Percentiles rank a stretch among this genome's conserved stretches.
These are phyloP conservation scores for Rhynchosporium graminicola DNA, from an alignment of 2,329 filamentous ascomycete genomes.

Conservation along the genomic window DNA sequence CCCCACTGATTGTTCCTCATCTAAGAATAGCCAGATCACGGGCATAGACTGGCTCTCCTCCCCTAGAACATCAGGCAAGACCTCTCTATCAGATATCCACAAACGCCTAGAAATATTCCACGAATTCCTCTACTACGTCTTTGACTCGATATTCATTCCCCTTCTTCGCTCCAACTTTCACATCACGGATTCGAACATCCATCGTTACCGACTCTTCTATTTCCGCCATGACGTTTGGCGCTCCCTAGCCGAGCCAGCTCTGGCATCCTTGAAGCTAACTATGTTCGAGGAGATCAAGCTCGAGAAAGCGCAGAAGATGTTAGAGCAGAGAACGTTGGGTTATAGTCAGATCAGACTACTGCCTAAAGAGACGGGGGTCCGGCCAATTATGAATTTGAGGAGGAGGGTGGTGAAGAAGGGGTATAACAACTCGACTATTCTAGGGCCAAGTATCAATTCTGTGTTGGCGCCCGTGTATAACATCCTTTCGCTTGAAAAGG, in stretches of 20 bases:
- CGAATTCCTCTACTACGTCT: slow-evolving; percentile 88
- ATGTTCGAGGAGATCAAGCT: slow-evolving; percentile 79
- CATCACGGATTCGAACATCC: slow-evolving; percentile 82
- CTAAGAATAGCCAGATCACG: slow-evolving; percentile 54
- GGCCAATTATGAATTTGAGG: slow-evolving; percentile 86
- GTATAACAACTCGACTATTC: slow-evolving; percentile 48
- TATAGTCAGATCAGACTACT: slow-evolving; percentile 79
- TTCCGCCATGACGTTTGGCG: slow-evolving; percentile 95
- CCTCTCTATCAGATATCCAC: slow-evolving; percentile 67
- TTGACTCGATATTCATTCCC: slow-evolving; percentile 89
- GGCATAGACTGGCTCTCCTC: slow-evolving; percentile 73
- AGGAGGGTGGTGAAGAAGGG: slow-evolving; percentile 58
- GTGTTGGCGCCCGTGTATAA: slow-evolving; percentile 74
- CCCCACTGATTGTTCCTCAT: background rate
- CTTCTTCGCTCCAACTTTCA: slow-evolving; percentile 88
- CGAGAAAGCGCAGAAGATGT: slow-evolving; percentile 55
- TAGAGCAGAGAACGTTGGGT: slow-evolving; percentile 67
- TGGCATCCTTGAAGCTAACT: slow-evolving; percentile 63
- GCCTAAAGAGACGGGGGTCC: slow-evolving; percentile 74
- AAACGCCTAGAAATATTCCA: slow-evolving; percentile 79
- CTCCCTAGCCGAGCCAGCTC: slow-evolving; percentile 69
- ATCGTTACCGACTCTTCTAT: slow-evolving; percentile 84
- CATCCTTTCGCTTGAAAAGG: slow-evolving; percentile 77
- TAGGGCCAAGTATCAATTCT: slow-evolving; percentile 68
- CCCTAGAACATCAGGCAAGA: slow-evolving; percentile 52